Base-by-base conservation (phyloP, 768 basidiomycete genomes). In the Suillus tomentosus region DNA sequence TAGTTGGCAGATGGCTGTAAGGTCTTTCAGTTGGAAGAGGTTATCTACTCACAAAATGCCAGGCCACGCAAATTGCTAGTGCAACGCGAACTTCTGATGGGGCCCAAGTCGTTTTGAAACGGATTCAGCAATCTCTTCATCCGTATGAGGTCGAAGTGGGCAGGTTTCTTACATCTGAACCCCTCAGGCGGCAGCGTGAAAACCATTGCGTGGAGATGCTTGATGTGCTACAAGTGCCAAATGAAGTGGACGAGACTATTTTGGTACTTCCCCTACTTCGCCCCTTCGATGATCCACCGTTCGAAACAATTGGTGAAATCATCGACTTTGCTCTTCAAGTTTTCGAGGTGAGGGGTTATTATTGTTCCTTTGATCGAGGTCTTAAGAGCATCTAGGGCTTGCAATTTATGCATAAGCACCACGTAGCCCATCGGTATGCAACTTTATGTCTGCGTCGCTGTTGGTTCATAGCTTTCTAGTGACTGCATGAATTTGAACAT, bases 181-280 rank as follows among this genome's bases (percentile, higher is more conserved):
- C 27, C 4, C 37, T 56, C 8, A n/a, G n/a, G n/a, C 3, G 39
- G 13, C 64, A 67, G n/a, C 61, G 65, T 8, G 63, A 27, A 37
- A 73, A 72, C 40, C 71, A 72, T 45, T 72, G 69, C n/a, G 62
- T 69, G n/a, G 69, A 71, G 13, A 54, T 72, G 37, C 47, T 67
- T n/a, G 71, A 70, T 4, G 66, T 68, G 9, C 34, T 66, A 14
- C 13, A 9, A 40, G 31, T 54, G 15, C 69, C 67, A 58, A 5
- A 34, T 63, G 36, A 17, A 58, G 55, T 47, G 1, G 68, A 70
- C 22, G 47, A 56, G 53, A 59, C 57, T n/a, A 66, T 70, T 36
- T 61, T 73, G 24, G 71, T 76, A 19, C 71, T 75, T 68, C 76
- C 74, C 0, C 67, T 70, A 3, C 64, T 76, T 36, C 69, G 74